Base-by-base conservation (phyloP, 768 basidiomycete genomes). In the Suillus subluteus region DNA sequence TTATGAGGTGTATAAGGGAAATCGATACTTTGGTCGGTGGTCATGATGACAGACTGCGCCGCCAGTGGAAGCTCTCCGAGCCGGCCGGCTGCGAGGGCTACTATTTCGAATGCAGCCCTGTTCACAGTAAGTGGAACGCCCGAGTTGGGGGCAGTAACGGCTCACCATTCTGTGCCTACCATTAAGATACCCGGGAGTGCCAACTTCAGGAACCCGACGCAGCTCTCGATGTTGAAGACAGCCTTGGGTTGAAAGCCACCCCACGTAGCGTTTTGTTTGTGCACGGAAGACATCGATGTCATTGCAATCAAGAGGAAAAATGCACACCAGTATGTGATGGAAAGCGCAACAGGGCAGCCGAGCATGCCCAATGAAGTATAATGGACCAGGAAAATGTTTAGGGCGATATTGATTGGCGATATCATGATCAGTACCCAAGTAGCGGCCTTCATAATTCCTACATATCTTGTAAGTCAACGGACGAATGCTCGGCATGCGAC, bases 91-190 rank as follows among this genome's bases (percentile, higher is more conserved):
- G 90, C 89, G 30, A 94, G 79, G 5, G 92, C 90, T 13, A 93
- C 91, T 46, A 93, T 91, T 73, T 94, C 92, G 69, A 93, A 94
- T 0, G 91, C 89, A 54, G 88, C 89, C 91, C 91, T 91, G 48
- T 66, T 54, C 38, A 56, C 67, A 52, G 52, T 66, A n/a, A 40
- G 43, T 58, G 9, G n/a, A 4, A n/a, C 32, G 32, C 13, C 43
- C 15, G 41, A 16, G 58, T 4, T 15, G 2, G 23, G 18, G 41
- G 38, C 37, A 32, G 63, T 41, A 46, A 46, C 32, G 46, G 40
- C 82, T 63, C 72, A 91, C 91, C 91, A 94, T 80, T 94, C 92
- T 4, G 91, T 91, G 26, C 89, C 90, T 37, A 92, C 85, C 91
- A 92, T 92, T 35, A 91, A 71, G 54, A 93, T 90, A 0, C 91